phyloP scores from a whole-genome alignment of 2,329 filamentous ascomycete genomes.

The Exophiala aquamarina region DNA sequence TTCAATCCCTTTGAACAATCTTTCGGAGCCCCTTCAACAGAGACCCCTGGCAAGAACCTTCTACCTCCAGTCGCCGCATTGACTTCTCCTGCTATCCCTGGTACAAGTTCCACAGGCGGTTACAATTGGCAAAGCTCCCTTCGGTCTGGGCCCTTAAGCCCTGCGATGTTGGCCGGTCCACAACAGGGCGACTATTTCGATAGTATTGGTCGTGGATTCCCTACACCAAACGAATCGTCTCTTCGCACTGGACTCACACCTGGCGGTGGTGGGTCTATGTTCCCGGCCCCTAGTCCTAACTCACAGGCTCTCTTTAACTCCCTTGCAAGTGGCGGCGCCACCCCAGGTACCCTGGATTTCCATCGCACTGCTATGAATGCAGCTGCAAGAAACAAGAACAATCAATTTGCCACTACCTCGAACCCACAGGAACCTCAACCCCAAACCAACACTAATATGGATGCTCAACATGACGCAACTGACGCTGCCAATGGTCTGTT shows the following conservation, averaged over 20 bases:
- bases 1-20: constrained; percentile 97
- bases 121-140: constrained; percentile 79
- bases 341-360: constrained; percentile 89
- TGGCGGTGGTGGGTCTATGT: constrained; percentile 95
- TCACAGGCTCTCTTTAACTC: constrained; percentile 79
- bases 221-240: constrained; percentile 95
- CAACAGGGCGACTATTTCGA: constrained; percentile 78
- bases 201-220: constrained; percentile 80
- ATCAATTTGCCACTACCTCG: constrained; percentile 43
- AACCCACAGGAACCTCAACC: constrained; percentile 41
- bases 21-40: constrained; percentile 67
- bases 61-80: constrained; percentile 87
- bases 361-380: constrained; percentile 88
- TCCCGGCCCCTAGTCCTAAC: constrained; percentile 85
- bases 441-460: constrained; percentile 42
- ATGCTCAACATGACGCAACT: constrained; percentile 80
- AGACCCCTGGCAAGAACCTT: constrained; percentile 79
- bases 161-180: constrained; percentile 92
- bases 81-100: constrained; percentile 84
- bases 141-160: constrained; percentile 88
- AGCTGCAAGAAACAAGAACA: constrained; percentile 64
- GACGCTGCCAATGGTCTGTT: constrained; percentile 94
- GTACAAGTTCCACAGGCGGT: constrained; percentile 65
- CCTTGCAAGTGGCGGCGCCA: constrained; percentile 76
- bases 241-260: constrained; percentile 88